Percentiles rank a stretch among this genome's conserved stretches.
phyloP scores from a whole-genome alignment of 345 rosid genomes.

The Eucalyptus regnans region DNA sequence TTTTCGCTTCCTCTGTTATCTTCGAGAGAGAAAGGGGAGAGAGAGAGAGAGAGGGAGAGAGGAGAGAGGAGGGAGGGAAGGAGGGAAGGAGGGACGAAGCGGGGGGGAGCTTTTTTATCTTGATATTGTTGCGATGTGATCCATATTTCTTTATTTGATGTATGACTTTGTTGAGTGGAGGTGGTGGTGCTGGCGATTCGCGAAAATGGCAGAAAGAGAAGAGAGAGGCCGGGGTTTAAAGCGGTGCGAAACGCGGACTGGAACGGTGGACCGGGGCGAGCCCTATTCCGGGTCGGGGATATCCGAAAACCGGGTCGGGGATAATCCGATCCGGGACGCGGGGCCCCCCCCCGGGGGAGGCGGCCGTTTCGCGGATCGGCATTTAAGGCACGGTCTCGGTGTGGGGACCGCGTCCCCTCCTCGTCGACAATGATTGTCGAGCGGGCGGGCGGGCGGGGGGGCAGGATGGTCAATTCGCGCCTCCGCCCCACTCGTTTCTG shows the following conservation, averaged over 20 bases:
- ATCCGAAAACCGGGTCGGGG: background rate
- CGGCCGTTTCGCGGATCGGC: background rate
- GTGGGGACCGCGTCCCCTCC: background rate
- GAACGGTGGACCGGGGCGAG: background rate
- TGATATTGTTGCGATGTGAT: background rate
- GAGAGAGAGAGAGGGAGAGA: background rate
- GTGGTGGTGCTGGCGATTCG: background rate
- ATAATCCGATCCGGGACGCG: background rate
- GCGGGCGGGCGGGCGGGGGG: background rate
- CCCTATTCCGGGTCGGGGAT: background rate
- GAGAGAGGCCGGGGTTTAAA: background rate
- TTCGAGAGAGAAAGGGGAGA: background rate
- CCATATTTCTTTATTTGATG: background rate
- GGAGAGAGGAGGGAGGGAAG: background rate
- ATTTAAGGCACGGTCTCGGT: background rate
- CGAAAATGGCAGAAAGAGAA: background rate
- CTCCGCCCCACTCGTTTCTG: background rate
- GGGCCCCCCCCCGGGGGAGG: too few relatives aligned
- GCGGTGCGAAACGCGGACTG: background rate
- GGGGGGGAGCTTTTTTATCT: background rate
- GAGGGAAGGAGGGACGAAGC: too few relatives aligned
- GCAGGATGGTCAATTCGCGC: background rate
- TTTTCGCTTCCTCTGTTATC: background rate
- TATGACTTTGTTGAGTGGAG: background rate
- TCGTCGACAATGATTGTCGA: background rate